Evolutionary conservation across 225 moss, liverwort and hornwort species (phyloP), one percentile per base, ranked within the genome.

Genomic region (Bryum argenteum): DNA sequence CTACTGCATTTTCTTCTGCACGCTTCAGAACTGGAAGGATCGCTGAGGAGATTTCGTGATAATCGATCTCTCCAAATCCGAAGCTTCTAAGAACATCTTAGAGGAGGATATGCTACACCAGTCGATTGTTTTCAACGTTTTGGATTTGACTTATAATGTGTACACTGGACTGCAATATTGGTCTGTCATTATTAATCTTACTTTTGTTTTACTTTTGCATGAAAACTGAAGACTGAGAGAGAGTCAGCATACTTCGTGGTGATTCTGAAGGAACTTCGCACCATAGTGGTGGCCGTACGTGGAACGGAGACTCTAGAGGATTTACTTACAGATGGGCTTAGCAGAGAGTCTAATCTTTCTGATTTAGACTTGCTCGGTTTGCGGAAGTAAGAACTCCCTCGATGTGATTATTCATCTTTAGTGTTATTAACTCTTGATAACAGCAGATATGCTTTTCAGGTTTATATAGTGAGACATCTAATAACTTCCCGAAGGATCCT

Each of bases 361-460:
- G 82, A 88, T 11, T 82, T 89, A 12, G 97, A 94, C 42, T 77
- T 91, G 18, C 77, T 77, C 10, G 92, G 94, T n/a, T 73, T 94
- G 73, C 81, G 76, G 17, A 76, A 85, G 96, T 97, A 88, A 67
- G 89, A 11, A 48, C 8, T 59, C 61, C 9, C 37, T 37, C 19
- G 44, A 15, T 57, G 6, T 42, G 33, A 8, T 1, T 15, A n/a
- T 70, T 26, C 61, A n/a, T 57, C 9, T 65, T 19, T 38, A 11
- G 9, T 44, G 37, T 9, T 19, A 18, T 52, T 16, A 12, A 15
- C 23, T 53, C 42, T n/a, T 20, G 18, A n/a, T 53, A 58, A 37
- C 2, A 44, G 33, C 44, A 11, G 39, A 20, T 17, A 19, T 20
- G 38, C 16, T 47, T 2, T n/a, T 26, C 21, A 13, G n/a, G 28